These are phyloP conservation scores for Penicillium sp. DNA, from an alignment of 2,329 filamentous ascomycete genomes.

Conservation along the genomic window DNA sequence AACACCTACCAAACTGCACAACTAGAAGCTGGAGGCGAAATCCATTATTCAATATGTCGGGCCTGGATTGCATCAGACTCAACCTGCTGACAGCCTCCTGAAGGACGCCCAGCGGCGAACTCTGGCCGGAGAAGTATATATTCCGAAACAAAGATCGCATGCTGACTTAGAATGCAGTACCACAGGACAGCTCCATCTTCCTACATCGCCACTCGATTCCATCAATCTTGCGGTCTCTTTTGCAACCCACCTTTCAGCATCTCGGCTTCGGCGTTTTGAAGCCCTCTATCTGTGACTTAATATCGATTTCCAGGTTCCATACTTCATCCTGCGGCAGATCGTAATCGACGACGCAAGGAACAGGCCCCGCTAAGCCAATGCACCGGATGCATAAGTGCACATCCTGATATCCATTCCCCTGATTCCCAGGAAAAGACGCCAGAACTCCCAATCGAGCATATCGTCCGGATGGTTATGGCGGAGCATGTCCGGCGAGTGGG, in stretches of 20 bases:
- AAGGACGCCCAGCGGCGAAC: not conserved
- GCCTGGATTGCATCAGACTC: not conserved
- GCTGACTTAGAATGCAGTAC: not conserved
- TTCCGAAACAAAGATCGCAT: not conserved
- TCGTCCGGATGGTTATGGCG: constrained; percentile 3
- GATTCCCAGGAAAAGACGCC: not conserved
- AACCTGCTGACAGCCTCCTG: not conserved
- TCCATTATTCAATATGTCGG: not conserved
- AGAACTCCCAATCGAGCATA: not conserved
- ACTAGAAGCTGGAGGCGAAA: not conserved
- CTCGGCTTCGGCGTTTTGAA: not conserved
- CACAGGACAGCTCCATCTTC: not conserved
- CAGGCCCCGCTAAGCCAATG: constrained; percentile 1
- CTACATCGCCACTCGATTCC: constrained; percentile 4
- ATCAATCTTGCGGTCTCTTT: not conserved
- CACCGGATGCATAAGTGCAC: constrained; percentile 7
- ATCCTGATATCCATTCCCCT: constrained; percentile 1
- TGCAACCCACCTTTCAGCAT: not conserved
- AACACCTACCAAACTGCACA: not conserved
- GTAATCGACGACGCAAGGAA: constrained; percentile 15
- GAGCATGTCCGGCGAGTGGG: constrained; percentile 1
- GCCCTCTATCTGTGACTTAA: not conserved
- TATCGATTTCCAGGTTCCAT: constrained; percentile 1
- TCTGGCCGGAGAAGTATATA: not conserved
- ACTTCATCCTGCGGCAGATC: not conserved